These are phyloP conservation scores for Toxoplasma gondii DNA, from an alignment of 169 alveolate species.

Conservation along the genomic window DNA sequence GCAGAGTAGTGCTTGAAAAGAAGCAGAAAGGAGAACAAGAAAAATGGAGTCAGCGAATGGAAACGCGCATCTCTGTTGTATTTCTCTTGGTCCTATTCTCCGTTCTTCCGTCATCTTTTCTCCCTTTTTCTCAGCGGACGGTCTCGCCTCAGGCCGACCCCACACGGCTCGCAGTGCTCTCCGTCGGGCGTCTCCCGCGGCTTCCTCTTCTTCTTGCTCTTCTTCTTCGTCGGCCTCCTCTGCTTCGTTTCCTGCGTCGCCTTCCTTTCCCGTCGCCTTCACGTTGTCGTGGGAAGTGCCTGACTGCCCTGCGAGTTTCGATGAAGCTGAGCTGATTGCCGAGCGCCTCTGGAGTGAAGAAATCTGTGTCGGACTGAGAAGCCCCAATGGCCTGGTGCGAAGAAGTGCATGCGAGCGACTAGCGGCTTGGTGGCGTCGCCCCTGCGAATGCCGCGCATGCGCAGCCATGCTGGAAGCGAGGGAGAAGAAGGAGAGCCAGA, in stretches of 20 bases:
- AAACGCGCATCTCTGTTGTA: no score
- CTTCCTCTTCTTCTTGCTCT: not conserved
- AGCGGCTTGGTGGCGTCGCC: constrained; percentile 2
- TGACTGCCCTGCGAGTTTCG: constrained; percentile 39
- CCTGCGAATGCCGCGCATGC: not conserved
- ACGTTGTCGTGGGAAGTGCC: constrained; percentile 51
- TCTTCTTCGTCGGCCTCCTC: not conserved
- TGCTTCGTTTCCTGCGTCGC: not conserved
- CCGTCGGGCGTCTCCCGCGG: constrained; percentile 52
- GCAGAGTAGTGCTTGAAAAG: no score
- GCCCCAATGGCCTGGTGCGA: not conserved
- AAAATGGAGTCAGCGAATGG: no score
- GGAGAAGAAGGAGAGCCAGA: no score
- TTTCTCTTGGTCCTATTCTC: no score
- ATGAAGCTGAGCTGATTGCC: constrained; percentile 53
- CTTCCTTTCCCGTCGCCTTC: constrained; percentile 22
- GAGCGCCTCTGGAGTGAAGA: constrained; percentile 39
- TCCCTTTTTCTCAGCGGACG: not conserved
- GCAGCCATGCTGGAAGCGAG: not conserved
- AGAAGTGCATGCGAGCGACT: constrained; percentile 12
- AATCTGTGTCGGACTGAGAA: not conserved
- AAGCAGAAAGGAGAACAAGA: no score
- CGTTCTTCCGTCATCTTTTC: no score
- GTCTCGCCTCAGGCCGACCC: not conserved
- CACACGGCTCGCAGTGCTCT: constrained; percentile 29